Evolutionary conservation across 1,284 basidiomycete genomes (phyloP), one percentile per base, ranked within the genome.

Genomic region (Cutaneotrichosporon sp.): DNA sequence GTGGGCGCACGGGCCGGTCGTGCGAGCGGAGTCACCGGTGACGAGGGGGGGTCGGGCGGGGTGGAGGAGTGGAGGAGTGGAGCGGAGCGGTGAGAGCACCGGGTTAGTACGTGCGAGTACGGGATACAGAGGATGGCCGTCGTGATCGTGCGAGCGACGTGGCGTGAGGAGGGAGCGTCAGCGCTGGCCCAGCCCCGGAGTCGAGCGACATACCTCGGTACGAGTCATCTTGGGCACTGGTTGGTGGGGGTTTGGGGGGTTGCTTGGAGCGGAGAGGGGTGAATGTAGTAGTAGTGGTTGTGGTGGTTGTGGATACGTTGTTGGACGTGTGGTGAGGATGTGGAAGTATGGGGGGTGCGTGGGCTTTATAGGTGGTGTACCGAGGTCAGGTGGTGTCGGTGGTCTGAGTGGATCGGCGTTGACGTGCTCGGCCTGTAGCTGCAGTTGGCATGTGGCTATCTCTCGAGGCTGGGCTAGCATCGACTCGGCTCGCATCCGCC

Each of bases 151-250:
- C 29, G 52, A 54, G 22, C 13, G 27, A 11, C 4, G 10, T 43
- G 11, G n/a, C n/a, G n/a, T n/a, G 10, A 16, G 18, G 24, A 18
- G 56, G 22, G 7, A 58, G 22, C 25, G 36, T 36, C 34, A 58
- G 47, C 20, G 42, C 5, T 2, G n/a, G 36, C 18, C 11, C 36
- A 11, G 18, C 33, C 8, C 20, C 7, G 14, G 4, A 42, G 18
- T 33, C 33, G 50, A 27, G 38, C 13, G 50, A 56, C 65, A 60
- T 49, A 67, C 66, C 63, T 67, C 66, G 31, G 66, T 67, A 46
- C 66, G 60, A 56, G 66, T 67, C 66, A 67, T 67, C 52, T 60
- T 66, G 65, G 47, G 52, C 56, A 51, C 34, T 63, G 5, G 64
- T 42, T 56, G 52, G 14, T 25, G 16, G n/a, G n/a, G n/a, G n/a